Evolutionary conservation across 345 rosid genomes (phyloP), one percentile per base, ranked within the genome.

Genomic region (Bruguiera gymnorhiza): DNA sequence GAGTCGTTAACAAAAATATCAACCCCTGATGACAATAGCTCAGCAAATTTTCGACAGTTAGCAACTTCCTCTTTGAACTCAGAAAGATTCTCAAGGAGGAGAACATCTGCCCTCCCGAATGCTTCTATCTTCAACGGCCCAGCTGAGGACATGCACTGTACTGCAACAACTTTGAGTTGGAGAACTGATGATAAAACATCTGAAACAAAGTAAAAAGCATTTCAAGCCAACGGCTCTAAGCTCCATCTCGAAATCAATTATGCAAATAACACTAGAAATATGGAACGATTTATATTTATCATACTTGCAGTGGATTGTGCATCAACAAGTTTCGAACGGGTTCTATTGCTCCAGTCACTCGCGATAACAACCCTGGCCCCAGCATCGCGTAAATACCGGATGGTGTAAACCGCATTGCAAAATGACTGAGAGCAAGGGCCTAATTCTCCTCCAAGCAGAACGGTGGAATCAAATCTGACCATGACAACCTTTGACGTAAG

Each of bases 1-100:
- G 81, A 80, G 68, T 88, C 94, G 57, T 83, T 88, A 62, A 88
- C 89, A 71, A 88, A 86, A 70, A 88, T 81, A 81, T 88, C 91
- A 59, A 86, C 84, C 72, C 81, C 83, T 39, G 84, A 82, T 53
- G 94, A 76, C 66, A 86, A 69, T 21, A 75, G 62, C 67, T 86
- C 75, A 48, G 91, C 79, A 36, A 88, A 85, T 31, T 73, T 69
- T 55, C 70, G 58, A 78, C 84, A 76, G 81, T 88, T 85, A 68
- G 84, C 81, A 78, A 76, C 83, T 81, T 88, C 94, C 70, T 75
- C 88, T 79, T 82, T 88, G 69, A 77, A 75, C 54, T 75, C 67
- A 19, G 86, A 74, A 67, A 88, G 91, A 74, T 86, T 86, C 77
- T 79, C 81, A 29, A 84, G 81, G 66, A 88, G 85, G 65, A 86